Conservation (phyloP, 1,284 basidiomycete species). For the Marasmius tenuissimus region DNA sequence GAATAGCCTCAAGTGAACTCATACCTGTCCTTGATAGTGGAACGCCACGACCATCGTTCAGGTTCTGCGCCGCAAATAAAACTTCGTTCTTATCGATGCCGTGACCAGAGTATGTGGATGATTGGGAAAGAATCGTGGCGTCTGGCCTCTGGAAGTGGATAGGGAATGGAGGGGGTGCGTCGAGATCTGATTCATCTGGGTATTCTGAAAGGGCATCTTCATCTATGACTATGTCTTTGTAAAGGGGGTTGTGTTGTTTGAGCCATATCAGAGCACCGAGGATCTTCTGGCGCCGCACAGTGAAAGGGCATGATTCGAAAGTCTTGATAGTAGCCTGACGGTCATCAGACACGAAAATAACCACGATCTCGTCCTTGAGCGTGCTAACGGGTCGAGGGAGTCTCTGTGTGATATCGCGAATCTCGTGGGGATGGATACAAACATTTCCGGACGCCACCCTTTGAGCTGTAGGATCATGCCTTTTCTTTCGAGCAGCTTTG, state of each 20-base stretch:
- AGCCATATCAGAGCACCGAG: conserved; percentile 30
- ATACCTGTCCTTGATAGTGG: not conserved
- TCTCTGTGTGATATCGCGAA: not conserved
- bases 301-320: conserved; percentile 7
- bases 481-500: too few species aligned
- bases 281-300: not conserved
- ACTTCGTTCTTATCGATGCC: conserved; percentile 11
- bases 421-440: conserved; percentile 18
- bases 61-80: conserved; percentile 7
- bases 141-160: conserved; percentile 7
- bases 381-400: conserved; percentile 12
- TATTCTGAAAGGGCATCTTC: conserved; percentile 18
- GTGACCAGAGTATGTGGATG: conserved; percentile 10
- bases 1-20: not conserved
- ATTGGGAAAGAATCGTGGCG: conserved; percentile 6
- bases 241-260: conserved; percentile 30
- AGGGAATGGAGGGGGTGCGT: conserved; percentile 10
- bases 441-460: conserved; percentile 14
- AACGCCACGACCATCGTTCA: too few species aligned
- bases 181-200: conserved; percentile 5
- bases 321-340: conserved; percentile 3
- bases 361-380: conserved; percentile 14
- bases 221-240: conserved; percentile 29
- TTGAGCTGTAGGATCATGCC: conserved; percentile 1
- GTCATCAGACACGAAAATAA: conserved; percentile 14